Evolutionary conservation across 1,284 basidiomycete genomes (phyloP), one percentile per base, ranked within the genome.

Genomic region (Volvariella volvacea): DNA sequence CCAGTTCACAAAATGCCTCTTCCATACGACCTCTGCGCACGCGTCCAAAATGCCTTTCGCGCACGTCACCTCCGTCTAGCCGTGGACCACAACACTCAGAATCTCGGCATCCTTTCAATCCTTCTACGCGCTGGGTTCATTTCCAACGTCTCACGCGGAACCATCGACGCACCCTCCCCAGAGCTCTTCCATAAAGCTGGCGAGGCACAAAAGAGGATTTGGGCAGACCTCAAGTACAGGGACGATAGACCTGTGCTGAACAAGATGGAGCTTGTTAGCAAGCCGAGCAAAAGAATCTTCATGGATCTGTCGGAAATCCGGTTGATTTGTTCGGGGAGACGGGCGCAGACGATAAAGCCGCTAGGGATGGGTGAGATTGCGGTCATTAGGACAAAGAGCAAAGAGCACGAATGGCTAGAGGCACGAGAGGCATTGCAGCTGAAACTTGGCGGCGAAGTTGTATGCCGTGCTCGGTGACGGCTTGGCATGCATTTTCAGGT

Each of bases 211-310:
- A 72, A 72, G 22, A 76, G 88, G 25, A 86, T 95, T 62, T 93
- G 92, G 90, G 88, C 88, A 2, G 80, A 88, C 50, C 78, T 95
- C 52, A 95, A 95, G 64, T 94, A 92, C 65, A 76, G 89, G 42
- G 82, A 89, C 52, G 89, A 94, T 64, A 66, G 80, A 22, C 88
- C 91, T 1, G 88, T 94, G 15, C 70, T 95, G 47, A 73, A 68
- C 43, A 58, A 71, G 52, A 87, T 90, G 80, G 73, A 79, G 52
- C 73, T 88, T 55, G 72, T 92, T 53, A 83, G 79, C 63, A 80
- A 74, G 58, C 88, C 89, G 2, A 84, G 80, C 58, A 78, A 83
- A 55, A 74, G 80, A 38, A 72, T 94, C 28, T 78, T 78, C 55
- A 81, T 95, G 83, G 76, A 81, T 41, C 52, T 73, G 41, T 64